Base-by-base conservation (phyloP, 257 asterid species). In the Verbena officinalis region DNA sequence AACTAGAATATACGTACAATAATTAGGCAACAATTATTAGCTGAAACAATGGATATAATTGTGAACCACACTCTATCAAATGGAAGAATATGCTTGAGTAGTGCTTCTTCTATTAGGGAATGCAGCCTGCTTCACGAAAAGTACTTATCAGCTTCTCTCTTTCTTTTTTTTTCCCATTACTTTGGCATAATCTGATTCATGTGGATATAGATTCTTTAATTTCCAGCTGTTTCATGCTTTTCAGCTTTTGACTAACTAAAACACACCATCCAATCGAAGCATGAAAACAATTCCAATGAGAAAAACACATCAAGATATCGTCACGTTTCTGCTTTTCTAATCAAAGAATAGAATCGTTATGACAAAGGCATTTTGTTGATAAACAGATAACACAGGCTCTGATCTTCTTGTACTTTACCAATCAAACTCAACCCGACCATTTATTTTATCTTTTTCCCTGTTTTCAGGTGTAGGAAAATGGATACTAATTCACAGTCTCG, bases 301-400 rank as follows among this genome's bases (percentile, higher is more conserved):
- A 9, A 33, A 48, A 54, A 48, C 19, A 16, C 16, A 7, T 11
- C 9, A 9, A 14, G 45, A 17, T 43, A 11, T 4, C 33, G 33
- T 27, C 33, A 27, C 33, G 33, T 27, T 27, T 27, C 5, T 27
- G 33, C 33, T 27, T 27, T 27, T 27, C 5, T 27, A 2, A 27
- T 2, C 33, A 44, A 71, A 65, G 83, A 66, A 78, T 75, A 31
- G 80, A 78, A 75, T 78, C 76, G 30, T 55, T 65, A 48, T 30
- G 30, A 20, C 54, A 52, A 64, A 57, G 46, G 6, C 56, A 27
- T 56, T 61, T 62, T 44, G 36, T 45, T 61, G 40, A 55, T 69
- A 69, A 69, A 60, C 60, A 52, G 45, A 16, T 49, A 17, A 27
- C 31, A 4, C 21, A 19, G 36, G 39, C 12, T 33, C 2, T 38